Conservation (phyloP, 805 yeast species). For the Pichia gijzeniarum region DNA sequence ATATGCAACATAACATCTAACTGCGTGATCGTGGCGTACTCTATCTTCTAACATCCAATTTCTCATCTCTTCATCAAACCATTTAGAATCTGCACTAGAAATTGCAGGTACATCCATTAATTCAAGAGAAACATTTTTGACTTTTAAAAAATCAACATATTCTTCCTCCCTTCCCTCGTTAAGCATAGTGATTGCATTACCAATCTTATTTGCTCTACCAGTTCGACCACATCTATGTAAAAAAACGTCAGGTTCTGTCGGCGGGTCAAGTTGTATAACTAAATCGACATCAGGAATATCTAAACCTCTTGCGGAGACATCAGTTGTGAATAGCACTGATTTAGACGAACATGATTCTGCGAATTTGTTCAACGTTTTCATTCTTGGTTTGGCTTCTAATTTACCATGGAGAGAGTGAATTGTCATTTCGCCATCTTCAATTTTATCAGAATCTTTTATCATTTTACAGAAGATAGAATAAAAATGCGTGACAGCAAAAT, state of each 20-base stretch:
- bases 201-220: conserved; percentile 83
- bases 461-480: conserved; percentile 48
- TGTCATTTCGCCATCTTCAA: conserved; percentile 20
- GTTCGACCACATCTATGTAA: conserved; percentile 94
- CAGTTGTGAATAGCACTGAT: conserved; percentile 79
- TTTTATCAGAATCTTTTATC: conserved; percentile 21
- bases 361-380: conserved; percentile 63
- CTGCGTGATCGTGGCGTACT: conserved; percentile 73
- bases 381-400: conserved; percentile 69
- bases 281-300: conserved; percentile 93
- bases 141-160: conserved; percentile 72
- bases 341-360: conserved; percentile 40
- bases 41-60: conserved; percentile 68
- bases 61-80: conserved; percentile 31
- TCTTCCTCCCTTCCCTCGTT: conserved; percentile 74
- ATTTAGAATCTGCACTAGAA: conserved; percentile 14
- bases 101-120: conserved; percentile 29
- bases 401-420: conserved; percentile 87
- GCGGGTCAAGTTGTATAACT: conserved; percentile 93
- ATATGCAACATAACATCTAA: conserved; percentile 76
- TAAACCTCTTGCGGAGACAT: conserved; percentile 97
- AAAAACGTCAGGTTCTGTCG: conserved; percentile 86
- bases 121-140: conserved; percentile 53
- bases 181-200: conserved; percentile 71
- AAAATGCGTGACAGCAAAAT: conserved; percentile 75